Base-by-base conservation (phyloP, 768 basidiomycete species). In the Phanerochaete carnosa region DNA sequence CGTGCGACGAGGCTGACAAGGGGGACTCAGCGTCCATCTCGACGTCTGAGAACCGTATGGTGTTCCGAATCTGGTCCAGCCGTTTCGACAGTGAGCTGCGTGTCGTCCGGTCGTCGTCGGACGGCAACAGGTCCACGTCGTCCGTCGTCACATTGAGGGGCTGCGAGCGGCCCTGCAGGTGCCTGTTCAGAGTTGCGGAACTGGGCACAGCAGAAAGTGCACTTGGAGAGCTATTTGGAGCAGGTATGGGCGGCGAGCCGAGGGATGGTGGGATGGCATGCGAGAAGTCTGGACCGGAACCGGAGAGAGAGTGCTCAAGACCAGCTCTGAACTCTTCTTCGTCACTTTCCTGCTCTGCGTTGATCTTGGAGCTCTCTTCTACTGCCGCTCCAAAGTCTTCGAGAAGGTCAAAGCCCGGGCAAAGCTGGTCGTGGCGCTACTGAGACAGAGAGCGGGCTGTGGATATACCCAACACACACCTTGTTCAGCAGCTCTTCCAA, bases 211-310 rank as follows among this genome's bases (percentile, higher is more conserved):
- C 32, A 7, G 37, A 55, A 6, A 55, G 32, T 1, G 26, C 37
- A 4, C 35, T 33, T 15, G 9, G 12, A 5, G 54, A 39, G 35
- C 25, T 16, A 12, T 12, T 26, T 1, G 32, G 12, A 19, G 22
- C 23, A 9, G 25, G n/a, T 2, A 22, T 12, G 25, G 57, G 35
- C 8, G 28, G 57, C 25, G 57, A 32, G 49, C 35, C 57, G 30
- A 58, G 35, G 23, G 57, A 58, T 1, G 57, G 57, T 1, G 57
- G 57, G 2, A 58, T 58, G 15, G 57, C 57, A 51, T 58, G 39
- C 12, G 32, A 32, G 47, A 58, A 58, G 47, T 43, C 39, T 15
- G 43, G 28, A 26, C 45, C 56, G 16, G 55, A 26, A 7, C 47
- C 46, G 33, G 37, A 26, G 13, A 54, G 52, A 25, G 55, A 43